These are phyloP conservation scores for Camelina hispida DNA, from an alignment of 345 rosid genomes.

Conservation along the genomic window DNA sequence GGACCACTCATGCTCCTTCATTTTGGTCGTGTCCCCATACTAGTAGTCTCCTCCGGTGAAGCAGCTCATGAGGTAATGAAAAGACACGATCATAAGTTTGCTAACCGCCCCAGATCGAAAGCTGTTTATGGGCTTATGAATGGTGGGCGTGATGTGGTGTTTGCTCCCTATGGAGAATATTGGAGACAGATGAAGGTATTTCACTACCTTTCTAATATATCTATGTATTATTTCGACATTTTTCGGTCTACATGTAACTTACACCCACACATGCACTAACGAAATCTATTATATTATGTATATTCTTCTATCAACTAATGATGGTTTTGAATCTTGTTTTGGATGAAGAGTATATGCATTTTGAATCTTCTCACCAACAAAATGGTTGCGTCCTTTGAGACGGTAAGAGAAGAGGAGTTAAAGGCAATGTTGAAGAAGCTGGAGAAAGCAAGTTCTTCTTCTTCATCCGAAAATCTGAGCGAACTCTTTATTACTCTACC, in stretches of 20 bases:
- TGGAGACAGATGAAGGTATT: slow-evolving; percentile 63
- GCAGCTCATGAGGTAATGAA: slow-evolving; percentile 53
- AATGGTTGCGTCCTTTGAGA: slow-evolving; percentile 50
- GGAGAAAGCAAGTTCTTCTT: slow-evolving; percentile 22
- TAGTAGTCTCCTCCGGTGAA: slow-evolving; percentile 61
- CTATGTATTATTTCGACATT: not conserved
- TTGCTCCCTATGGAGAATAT: slow-evolving; percentile 64
- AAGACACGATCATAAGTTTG: slow-evolving; percentile 59
- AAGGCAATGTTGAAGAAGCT: slow-evolving; percentile 40
- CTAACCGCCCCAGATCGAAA: slow-evolving; percentile 50
- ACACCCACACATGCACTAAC: not conserved
- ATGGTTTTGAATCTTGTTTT: not conserved
- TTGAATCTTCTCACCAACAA: slow-evolving; percentile 53
- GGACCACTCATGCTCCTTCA: slow-evolving; percentile 70
- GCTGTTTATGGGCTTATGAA: slow-evolving; percentile 43
- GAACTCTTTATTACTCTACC: slow-evolving; percentile 43
- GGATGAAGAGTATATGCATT: slow-evolving; percentile 50
- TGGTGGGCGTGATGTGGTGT: slow-evolving; percentile 45
- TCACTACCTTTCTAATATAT: not conserved
- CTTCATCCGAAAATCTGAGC: slow-evolving; percentile 47
- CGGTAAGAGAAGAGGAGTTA: slow-evolving; percentile 57
- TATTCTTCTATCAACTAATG: not conserved
- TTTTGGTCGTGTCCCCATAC: slow-evolving; percentile 50
- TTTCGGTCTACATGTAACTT: not conserved
- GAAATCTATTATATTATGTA: not conserved